Conservation (phyloP, 2,329 filamentous ascomycete species). For the Ceratocystis eucalypticola region DNA sequence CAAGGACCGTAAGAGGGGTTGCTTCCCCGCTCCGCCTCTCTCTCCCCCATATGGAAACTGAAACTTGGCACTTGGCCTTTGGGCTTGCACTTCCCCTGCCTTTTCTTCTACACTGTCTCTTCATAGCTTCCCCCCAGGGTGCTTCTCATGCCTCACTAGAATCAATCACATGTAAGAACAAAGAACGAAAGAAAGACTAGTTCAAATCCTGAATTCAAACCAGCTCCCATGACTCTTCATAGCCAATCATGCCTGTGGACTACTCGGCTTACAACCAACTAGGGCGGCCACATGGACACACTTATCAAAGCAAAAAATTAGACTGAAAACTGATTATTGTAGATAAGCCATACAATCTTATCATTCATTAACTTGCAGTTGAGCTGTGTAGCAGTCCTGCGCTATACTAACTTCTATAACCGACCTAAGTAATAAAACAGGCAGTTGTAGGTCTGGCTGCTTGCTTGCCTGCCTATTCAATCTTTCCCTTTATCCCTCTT, state of each 20-base stretch:
- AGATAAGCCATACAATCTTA: conserved; percentile 3
- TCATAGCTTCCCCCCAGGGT: neutral
- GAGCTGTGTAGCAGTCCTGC: neutral
- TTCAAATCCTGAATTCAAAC: too few relatives aligned
- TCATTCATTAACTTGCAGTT: neutral
- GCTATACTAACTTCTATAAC: neutral
- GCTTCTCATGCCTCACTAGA: neutral
- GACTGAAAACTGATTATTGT: neutral
- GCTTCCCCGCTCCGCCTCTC: too few relatives aligned
- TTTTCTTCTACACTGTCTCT: neutral
- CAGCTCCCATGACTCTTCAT: too few relatives aligned
- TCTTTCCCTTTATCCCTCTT: neutral
- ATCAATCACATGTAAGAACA: neutral
- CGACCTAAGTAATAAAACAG: neutral
- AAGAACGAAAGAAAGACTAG: neutral
- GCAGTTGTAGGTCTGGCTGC: neutral
- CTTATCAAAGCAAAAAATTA: too few relatives aligned
- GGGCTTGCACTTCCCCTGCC: neutral
- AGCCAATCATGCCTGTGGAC: too few relatives aligned
- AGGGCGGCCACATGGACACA: too few relatives aligned
- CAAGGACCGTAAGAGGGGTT: too few relatives aligned
- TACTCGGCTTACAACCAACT: too few relatives aligned
- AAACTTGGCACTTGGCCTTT: neutral
- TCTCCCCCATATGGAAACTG: neutral
- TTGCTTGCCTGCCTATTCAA: neutral